Percentiles rank a stretch among this genome's conserved stretches.
These are phyloP conservation scores for Fusarium nisikadoi DNA, from an alignment of 2,329 filamentous ascomycete species.

Conservation along the genomic window DNA sequence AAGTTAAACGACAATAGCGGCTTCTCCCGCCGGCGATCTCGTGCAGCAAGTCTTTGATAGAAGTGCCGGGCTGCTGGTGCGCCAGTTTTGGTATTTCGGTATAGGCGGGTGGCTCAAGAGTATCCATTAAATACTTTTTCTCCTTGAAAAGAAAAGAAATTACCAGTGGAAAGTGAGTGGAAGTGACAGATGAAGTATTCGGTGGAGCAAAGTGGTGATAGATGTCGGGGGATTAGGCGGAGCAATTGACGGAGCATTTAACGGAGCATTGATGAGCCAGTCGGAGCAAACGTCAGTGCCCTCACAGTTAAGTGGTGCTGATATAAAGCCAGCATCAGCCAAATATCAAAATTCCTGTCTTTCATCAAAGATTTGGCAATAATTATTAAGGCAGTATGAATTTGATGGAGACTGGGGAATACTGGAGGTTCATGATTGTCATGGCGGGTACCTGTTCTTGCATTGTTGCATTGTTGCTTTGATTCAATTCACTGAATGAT, in stretches of 20 bases:
- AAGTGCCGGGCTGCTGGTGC: background rate
- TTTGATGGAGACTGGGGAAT: fast-evolving
- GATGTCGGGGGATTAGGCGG: background rate
- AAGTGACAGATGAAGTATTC: background rate
- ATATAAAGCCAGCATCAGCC: background rate
- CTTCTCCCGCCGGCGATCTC: background rate
- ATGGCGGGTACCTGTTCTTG: fast-evolving
- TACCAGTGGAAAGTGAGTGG: background rate
- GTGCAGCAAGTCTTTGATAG: background rate
- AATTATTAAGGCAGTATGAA: background rate
- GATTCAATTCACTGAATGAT: background rate
- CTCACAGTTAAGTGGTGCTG: background rate
- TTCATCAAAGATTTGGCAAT: fast-evolving
- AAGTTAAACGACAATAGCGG: background rate
- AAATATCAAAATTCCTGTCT: background rate
- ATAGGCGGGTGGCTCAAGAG: background rate
- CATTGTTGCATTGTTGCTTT: background rate
- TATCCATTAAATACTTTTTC: background rate
- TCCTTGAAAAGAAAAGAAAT: background rate
- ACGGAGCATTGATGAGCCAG: background rate
- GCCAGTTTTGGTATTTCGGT: background rate
- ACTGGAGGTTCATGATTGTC: background rate
- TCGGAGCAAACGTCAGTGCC: background rate
- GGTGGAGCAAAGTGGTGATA: background rate
- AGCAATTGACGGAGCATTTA: background rate